Base-by-base conservation (phyloP, 305 asterid genomes). In the Solanum hybrid region DNA sequence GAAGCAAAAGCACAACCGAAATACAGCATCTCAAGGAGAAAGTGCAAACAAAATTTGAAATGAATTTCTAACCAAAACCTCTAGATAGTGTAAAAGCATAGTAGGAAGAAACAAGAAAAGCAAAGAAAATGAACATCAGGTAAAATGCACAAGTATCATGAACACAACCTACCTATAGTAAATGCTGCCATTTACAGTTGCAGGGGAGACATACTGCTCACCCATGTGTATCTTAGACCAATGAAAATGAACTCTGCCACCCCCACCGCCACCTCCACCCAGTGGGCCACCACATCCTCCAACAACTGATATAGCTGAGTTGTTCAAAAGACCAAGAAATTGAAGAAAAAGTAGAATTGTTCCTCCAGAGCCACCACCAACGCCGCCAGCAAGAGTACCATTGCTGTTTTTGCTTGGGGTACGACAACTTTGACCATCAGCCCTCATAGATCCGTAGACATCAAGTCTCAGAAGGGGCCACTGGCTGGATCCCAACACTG, bases 361-460 rank as follows among this genome's bases (percentile, higher is more conserved):
- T 76, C 99, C 99, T 31, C 99, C 99, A 89, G 99, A 97, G 93
- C 98, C 99, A 92, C 99, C 99, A 92, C 98, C 99, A 89, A 95
- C 93, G 88, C 96, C 98, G 88, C 98, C 98, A 45, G 94, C 89
- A 86, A 93, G 90, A 93, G 95, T 93, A 79, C 94, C 96, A 79
- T 95, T 93, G 87, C 92, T 92, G 92, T 95, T 95, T 89, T 65
- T 93, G 89, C 93, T 89, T 89, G 95, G 86, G 87, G 91, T 93
- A 45, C 89, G 92, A 91, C 94, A 94, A 90, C 94, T 96, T 93
- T 96, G 96, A 79, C 99, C 99, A 94, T 97, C 97, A 90, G 97
- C 97, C 45, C 93, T 94, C 93, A 96, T 92, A 92, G 95, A 91
- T 90, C 99, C 99, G 86, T 91, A 93, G 90, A 96, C 93, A 89